Evolutionary conservation across 2,329 filamentous ascomycete species (phyloP).

Genomic region (Scortechinia acanthostroma): DNA sequence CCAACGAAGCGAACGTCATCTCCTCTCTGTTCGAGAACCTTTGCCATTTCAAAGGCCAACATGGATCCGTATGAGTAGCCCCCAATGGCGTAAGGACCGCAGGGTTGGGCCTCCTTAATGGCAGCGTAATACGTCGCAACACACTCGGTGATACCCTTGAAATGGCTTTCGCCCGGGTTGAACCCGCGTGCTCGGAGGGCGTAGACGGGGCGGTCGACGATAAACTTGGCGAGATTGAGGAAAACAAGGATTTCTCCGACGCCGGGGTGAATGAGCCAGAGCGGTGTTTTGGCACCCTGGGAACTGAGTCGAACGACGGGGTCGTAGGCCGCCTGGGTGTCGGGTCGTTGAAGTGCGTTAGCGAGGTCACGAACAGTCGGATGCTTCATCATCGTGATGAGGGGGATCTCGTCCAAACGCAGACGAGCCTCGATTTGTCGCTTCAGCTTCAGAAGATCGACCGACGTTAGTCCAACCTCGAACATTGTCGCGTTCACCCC

Average conservation of each 20-base stretch:
- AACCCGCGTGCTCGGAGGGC: slow-evolving; percentile 20
- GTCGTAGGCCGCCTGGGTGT: slow-evolving; percentile 18
- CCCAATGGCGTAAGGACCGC: slow-evolving; percentile 39
- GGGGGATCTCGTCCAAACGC: slow-evolving; percentile 15
- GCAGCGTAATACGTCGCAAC: slow-evolving; percentile 26
- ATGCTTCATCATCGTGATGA: slow-evolving; percentile 23
- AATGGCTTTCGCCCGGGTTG: slow-evolving; percentile 23
- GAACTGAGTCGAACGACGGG: slow-evolving; percentile 21
- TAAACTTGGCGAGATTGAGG: slow-evolving; percentile 6
- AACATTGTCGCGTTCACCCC: slow-evolving; percentile 15
- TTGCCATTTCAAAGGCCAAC: slow-evolving; percentile 39
- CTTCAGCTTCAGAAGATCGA: slow-evolving; percentile 30
- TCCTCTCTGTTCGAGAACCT: slow-evolving; percentile 27
- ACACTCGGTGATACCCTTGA: slow-evolving; percentile 26
- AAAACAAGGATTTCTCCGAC: slow-evolving; percentile 8
- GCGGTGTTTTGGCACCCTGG: slow-evolving; percentile 19
- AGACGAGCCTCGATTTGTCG: slow-evolving; percentile 18
- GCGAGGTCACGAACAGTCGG: slow-evolving; percentile 17
- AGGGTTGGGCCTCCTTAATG: slow-evolving; percentile 31
- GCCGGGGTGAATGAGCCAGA: slow-evolving; percentile 31
- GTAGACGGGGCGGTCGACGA: slow-evolving; percentile 5
- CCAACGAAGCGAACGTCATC: slow-evolving; percentile 32
- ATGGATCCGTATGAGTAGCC: slow-evolving; percentile 42
- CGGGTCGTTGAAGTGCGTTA: slow-evolving; percentile 11
- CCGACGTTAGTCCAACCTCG: slow-evolving; percentile 24